Conservation (phyloP, 2,329 filamentous ascomycete species). For the Exserohilum turcica region DNA sequence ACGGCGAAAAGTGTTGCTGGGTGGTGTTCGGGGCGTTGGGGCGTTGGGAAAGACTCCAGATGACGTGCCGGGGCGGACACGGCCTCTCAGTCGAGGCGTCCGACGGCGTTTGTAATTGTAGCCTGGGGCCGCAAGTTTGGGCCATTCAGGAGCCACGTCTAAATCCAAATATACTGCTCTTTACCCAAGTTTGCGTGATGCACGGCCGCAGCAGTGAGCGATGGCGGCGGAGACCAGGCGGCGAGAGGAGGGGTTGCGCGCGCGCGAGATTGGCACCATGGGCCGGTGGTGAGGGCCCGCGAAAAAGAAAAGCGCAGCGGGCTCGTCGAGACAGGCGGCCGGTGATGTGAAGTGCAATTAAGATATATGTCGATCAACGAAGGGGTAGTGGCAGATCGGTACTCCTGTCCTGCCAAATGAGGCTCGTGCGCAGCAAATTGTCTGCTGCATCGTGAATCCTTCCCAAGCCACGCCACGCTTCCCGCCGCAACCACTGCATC, state of each 20-base stretch:
- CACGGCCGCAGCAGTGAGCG: not conserved
- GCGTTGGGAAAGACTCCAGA: slow-evolving; percentile 1
- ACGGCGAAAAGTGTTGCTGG: slow-evolving; percentile 15
- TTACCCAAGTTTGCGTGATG: slow-evolving; percentile 3
- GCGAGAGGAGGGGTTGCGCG: not conserved
- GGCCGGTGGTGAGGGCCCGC: not conserved
- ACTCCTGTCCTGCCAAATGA: slow-evolving; percentile 8
- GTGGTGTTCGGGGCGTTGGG: slow-evolving; percentile 21
- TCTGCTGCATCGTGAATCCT: slow-evolving; percentile 29
- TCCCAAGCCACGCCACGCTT: slow-evolving; percentile 25
- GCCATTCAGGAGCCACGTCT: not conserved
- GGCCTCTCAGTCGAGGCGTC: slow-evolving; percentile 1
- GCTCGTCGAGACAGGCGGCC: slow-evolving; percentile 2
- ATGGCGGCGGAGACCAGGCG: not conserved
- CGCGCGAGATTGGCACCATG: not conserved
- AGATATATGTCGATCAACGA: slow-evolving; percentile 25
- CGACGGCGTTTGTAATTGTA: slow-evolving; percentile 11
- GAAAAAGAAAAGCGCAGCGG: not conserved
- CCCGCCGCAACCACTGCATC: slow-evolving; percentile 8
- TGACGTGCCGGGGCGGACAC: slow-evolving; percentile 3
- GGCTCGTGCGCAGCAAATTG: slow-evolving; percentile 22
- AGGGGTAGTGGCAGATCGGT: slow-evolving; percentile 16
- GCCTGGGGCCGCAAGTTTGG: not conserved
- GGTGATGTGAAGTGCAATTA: slow-evolving; percentile 28
- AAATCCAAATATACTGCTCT: not conserved